These are phyloP conservation scores for Raphanus sativus DNA, from an alignment of 345 rosid genomes.

Conservation along the genomic window DNA sequence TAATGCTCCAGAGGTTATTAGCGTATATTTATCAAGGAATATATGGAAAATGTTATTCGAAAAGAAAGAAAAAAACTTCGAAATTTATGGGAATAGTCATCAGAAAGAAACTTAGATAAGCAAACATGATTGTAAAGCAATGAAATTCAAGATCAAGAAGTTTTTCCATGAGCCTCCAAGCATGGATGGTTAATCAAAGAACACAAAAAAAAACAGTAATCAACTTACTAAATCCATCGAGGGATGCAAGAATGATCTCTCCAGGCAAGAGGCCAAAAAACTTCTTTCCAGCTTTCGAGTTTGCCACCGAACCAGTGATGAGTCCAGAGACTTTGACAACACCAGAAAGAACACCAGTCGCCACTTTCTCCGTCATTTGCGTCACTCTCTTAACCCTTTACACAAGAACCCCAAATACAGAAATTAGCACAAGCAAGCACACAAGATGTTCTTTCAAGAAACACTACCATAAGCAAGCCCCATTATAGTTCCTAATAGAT, in stretches of 20 bases:
- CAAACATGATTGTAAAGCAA: neutral
- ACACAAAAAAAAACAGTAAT: neutral
- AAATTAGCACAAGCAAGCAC: conserved; percentile 13
- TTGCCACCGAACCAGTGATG: conserved; percentile 73
- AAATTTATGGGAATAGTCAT: neutral
- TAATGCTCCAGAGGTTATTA: conserved; percentile 1
- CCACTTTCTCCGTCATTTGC: conserved; percentile 77
- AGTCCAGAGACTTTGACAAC: conserved; percentile 78
- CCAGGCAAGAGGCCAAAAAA: conserved; percentile 83
- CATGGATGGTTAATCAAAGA: neutral
- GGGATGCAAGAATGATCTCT: conserved; percentile 86
- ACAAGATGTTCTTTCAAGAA: neutral
- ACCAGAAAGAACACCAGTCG: conserved; percentile 74
- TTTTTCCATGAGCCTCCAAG: neutral
- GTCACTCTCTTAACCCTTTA: conserved; percentile 85
- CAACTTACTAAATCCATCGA: conserved; percentile 93
- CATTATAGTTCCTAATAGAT: neutral
- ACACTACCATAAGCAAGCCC: neutral
- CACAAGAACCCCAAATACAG: neutral
- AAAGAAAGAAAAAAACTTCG: neutral
- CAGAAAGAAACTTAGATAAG: neutral
- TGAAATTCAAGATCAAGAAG: neutral
- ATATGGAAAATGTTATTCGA: neutral
- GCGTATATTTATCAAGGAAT: neutral
- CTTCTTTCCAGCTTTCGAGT: conserved; percentile 83